phyloP scores from a whole-genome alignment of 176 grass and related monocot species.

The Eleusine coracana region DNA sequence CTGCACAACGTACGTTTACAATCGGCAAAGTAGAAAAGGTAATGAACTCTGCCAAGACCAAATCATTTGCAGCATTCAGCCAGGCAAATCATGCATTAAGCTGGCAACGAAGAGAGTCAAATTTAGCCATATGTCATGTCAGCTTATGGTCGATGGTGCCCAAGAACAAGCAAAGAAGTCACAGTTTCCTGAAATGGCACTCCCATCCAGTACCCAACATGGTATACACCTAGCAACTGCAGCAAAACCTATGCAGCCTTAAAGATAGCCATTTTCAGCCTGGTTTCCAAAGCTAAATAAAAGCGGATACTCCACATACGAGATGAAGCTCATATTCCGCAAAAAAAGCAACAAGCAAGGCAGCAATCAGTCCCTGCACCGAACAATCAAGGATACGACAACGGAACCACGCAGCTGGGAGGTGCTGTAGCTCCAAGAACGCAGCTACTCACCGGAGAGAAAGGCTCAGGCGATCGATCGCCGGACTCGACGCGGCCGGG shows the following conservation, averaged over 20 bases:
- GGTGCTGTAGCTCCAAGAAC: constrained; percentile 1
- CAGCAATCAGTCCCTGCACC: not conserved
- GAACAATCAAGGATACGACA: not conserved
- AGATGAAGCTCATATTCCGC: not conserved
- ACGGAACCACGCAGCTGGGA: not conserved
- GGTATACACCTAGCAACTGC: not conserved
- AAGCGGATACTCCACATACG: not conserved
- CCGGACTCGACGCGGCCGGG: not conserved
- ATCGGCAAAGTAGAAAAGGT: not conserved
- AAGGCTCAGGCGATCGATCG: constrained; percentile 9
- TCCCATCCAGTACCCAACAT: not conserved
- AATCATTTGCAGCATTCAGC: constrained; percentile 8
- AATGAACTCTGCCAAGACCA: not conserved
- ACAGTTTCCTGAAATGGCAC: constrained; percentile 15
- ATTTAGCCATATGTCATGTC: constrained; percentile 1
- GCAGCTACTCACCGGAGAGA: constrained; percentile 41
- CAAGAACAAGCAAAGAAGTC: not conserved
- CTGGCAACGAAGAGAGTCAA: not conserved
- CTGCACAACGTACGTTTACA: not conserved
- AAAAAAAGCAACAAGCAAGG: not conserved
- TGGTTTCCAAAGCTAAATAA: not conserved
- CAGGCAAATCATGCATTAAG: not conserved
- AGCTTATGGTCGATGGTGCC: not conserved
- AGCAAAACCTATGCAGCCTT: constrained; percentile 4
- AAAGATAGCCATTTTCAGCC: constrained; percentile 1